Evolutionary conservation across 345 rosid genomes (phyloP).

Genomic region (Bruguiera gymnorhiza): DNA sequence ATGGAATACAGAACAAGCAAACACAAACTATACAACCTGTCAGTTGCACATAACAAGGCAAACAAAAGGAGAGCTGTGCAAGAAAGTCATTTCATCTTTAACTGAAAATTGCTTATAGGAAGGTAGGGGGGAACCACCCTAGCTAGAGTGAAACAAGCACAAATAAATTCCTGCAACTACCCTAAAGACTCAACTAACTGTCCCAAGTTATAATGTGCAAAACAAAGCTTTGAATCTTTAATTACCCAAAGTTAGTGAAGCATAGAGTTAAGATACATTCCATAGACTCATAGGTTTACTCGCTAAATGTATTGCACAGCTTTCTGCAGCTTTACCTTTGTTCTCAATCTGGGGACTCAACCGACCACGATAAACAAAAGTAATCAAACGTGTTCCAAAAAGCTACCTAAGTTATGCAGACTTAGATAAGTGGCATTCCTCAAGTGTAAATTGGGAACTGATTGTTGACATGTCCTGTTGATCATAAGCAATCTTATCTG

Average conservation of each 20-base stretch:
- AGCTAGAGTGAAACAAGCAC: background rate
- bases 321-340: too few relatives aligned
- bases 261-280: background rate
- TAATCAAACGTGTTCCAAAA: too few relatives aligned
- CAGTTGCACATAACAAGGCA: background rate
- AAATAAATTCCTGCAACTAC: background rate
- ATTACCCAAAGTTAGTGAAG: background rate
- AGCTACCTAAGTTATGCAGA: too few relatives aligned
- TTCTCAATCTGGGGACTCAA: too few relatives aligned
- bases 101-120: background rate
- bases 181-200: background rate
- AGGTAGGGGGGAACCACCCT: background rate
- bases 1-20: background rate
- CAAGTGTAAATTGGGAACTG: too few relatives aligned
- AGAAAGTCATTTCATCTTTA: background rate
- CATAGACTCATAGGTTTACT: too few relatives aligned
- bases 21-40: background rate
- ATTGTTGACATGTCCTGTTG: too few relatives aligned
- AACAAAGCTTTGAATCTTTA: background rate
- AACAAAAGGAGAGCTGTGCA: background rate
- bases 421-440: too few relatives aligned
- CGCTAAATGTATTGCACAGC: too few relatives aligned
- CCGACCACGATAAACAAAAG: too few relatives aligned
- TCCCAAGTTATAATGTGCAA: background rate
- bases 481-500: too few relatives aligned